phyloP scores from a whole-genome alignment of 129 eudicot genomes.

The Helichrysum umbraculigerum region DNA sequence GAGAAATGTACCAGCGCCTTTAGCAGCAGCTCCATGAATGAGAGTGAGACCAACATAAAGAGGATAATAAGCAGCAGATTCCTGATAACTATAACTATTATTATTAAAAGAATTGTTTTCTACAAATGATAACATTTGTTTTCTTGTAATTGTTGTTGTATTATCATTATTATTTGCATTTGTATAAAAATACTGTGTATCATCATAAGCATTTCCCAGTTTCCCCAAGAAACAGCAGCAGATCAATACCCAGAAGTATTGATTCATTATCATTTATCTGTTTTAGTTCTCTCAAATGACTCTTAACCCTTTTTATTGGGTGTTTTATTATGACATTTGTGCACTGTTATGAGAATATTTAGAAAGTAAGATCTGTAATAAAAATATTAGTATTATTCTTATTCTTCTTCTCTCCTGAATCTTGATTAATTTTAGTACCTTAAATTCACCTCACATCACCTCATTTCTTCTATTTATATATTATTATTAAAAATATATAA shows the following conservation, averaged over 20 bases:
- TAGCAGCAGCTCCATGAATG: slow-evolving; percentile 73
- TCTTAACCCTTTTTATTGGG: not conserved
- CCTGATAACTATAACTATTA: slow-evolving; percentile 21
- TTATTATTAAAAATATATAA: no score
- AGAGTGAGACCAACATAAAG: slow-evolving; percentile 70
- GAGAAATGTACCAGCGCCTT: slow-evolving; percentile 68
- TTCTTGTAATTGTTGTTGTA: not conserved
- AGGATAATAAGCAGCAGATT: slow-evolving; percentile 44
- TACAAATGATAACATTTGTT: slow-evolving; percentile 44
- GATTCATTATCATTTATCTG: not conserved
- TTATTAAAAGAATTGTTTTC: slow-evolving; percentile 33
- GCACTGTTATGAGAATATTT: not conserved
- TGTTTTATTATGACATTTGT: not conserved
- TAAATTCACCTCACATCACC: not conserved
- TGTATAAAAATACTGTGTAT: not conserved
- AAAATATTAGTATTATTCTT: not conserved
- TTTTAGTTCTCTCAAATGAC: not conserved
- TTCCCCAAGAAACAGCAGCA: not conserved
- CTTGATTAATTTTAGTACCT: not conserved
- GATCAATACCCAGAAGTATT: not conserved
- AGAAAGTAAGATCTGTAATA: not conserved
- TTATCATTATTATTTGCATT: not conserved
- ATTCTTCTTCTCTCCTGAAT: not conserved
- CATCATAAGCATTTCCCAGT: not conserved
- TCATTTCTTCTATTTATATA: no score